Evolutionary conservation across 1,284 basidiomycete species (phyloP).

Genomic region (Apiotrichum siamense): DNA sequence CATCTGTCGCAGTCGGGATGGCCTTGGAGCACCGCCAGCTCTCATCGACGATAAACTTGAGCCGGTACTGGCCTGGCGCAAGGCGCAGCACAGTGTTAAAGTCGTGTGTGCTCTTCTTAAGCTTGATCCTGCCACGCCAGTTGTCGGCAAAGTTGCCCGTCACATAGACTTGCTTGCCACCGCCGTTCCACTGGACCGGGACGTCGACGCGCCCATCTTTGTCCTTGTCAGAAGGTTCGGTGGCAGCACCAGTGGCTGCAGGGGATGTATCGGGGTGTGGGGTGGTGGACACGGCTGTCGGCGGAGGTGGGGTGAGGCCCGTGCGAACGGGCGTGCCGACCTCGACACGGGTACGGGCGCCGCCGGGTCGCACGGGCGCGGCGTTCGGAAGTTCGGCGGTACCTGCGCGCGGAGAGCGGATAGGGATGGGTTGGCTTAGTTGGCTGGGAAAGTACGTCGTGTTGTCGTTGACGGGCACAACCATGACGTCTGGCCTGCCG

Average conservation of each 20-base stretch:
- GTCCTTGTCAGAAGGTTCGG: slow-evolving; percentile 7
- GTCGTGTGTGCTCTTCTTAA: slow-evolving; percentile 50
- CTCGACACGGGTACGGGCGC: slow-evolving; percentile 10
- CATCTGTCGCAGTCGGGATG: slow-evolving; percentile 85
- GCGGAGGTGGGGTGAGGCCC: slow-evolving; percentile 25
- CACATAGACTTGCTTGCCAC: slow-evolving; percentile 52
- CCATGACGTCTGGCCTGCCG: slow-evolving; percentile 10
- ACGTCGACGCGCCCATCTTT: slow-evolving; percentile 40
- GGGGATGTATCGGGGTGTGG: slow-evolving; percentile 17
- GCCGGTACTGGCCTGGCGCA: slow-evolving; percentile 85
- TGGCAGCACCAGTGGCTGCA: background rate
- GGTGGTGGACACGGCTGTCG: slow-evolving; percentile 27
- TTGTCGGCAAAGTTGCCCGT: slow-evolving; percentile 57
- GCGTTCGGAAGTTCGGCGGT: slow-evolving; percentile 2
- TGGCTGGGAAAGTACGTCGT: slow-evolving; percentile 17
- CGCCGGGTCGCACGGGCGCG: slow-evolving; percentile 3
- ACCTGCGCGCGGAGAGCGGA: slow-evolving; percentile 14
- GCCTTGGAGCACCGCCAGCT: slow-evolving; percentile 69
- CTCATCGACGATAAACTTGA: slow-evolving; percentile 94
- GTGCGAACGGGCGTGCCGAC: slow-evolving; percentile 16
- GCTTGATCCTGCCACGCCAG: slow-evolving; percentile 53
- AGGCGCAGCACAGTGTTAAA: slow-evolving; percentile 53
- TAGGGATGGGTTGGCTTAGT: slow-evolving; percentile 14
- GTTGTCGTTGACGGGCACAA: slow-evolving; percentile 19
- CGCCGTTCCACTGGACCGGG: slow-evolving; percentile 46